Base-by-base conservation (phyloP, 2,329 filamentous ascomycete genomes). In the Fusarium liriodendri region DNA sequence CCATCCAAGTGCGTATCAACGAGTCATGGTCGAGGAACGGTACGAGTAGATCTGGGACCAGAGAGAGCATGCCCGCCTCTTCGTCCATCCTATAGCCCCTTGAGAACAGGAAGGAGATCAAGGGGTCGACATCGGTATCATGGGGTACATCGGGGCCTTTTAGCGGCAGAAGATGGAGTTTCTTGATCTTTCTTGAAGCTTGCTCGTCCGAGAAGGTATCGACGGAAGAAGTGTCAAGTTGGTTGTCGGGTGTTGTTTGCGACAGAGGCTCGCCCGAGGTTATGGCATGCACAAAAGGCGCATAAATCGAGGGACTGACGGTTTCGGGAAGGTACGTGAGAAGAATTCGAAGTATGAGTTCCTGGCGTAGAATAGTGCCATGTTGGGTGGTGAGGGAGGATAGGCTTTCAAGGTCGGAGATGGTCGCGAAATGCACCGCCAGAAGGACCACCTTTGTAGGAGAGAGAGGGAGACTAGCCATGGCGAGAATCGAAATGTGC, bases 281-380 rank as follows among this genome's bases (percentile, higher is more conserved):
- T 69, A 95, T 83, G 62, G 90, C 87, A 75, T 88, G 82, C 20
- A 95, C 79, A 61, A 94, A 88, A 16, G 84, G 84, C 20, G 89
- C 84, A 79, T 95, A 95, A 54, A 85, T 80, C n/a, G 82, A 83
- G 6, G 94, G 90, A 6, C 89, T 88, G 6, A 90, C 79, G 50
- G 89, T 92, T 81, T 96, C 94, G 29, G 95, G 94, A 1, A 97
- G 87, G 79, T 92, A 94, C 22, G 92, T 94, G 54, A 97, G 87
- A 25, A 97, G 83, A 62, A 97, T 91, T 52, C 92, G 91, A 67
- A 97, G 86, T 27, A 94, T 80, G 16, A 95, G 84, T 66, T 93
- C 90, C 52, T 89, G 87, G 32, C 88, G 86, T 64, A 97, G 85
- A 40, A 91, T 86, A 64, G 88, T 84, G 62, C 83, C 82, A 75